phyloP scores from a whole-genome alignment of 768 basidiomycete species.

The Lanmaoa rubissima region DNA sequence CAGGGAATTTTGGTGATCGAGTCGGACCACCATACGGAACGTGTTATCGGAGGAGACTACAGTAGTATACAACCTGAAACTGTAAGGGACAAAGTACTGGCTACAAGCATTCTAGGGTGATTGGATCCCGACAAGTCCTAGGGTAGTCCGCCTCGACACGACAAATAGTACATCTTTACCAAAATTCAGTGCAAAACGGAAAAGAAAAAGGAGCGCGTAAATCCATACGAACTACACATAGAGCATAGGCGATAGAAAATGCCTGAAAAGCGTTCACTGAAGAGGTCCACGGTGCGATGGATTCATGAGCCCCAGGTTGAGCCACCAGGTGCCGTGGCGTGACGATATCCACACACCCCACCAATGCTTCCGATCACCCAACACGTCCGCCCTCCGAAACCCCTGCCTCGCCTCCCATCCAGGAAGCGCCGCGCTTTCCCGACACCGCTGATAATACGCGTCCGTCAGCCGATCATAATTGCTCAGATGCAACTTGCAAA shows the following conservation, averaged over 20 bases:
- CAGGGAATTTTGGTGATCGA: too few species aligned
- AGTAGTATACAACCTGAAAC: background rate
- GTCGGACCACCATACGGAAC: background rate
- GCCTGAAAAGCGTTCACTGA: background rate
- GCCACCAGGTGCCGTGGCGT: constrained; percentile 40
- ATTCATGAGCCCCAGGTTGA: constrained; percentile 44
- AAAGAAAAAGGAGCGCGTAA: background rate
- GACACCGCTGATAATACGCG: constrained; percentile 37
- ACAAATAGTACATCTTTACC: background rate
- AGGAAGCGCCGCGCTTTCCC: constrained; percentile 38
- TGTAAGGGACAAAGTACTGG: constrained; percentile 4
- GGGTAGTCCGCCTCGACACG: background rate
- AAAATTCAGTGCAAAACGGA: background rate
- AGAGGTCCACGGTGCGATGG: constrained; percentile 10
- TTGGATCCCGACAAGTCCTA: background rate
- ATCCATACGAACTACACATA: background rate
- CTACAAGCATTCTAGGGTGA: constrained; percentile 11
- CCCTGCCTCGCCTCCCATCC: constrained; percentile 40
- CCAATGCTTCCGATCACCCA: constrained; percentile 46
- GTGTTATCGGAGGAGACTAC: constrained; percentile 1
- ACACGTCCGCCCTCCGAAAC: constrained; percentile 48
- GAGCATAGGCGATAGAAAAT: background rate
- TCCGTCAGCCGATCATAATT: constrained; percentile 22
- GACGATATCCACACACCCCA: constrained; percentile 39
- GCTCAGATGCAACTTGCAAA: constrained; percentile 17